Evolutionary conservation across 2,329 filamentous ascomycete genomes (phyloP), one percentile per base, ranked within the genome.

Genomic region (Harringtonia lauricola): DNA sequence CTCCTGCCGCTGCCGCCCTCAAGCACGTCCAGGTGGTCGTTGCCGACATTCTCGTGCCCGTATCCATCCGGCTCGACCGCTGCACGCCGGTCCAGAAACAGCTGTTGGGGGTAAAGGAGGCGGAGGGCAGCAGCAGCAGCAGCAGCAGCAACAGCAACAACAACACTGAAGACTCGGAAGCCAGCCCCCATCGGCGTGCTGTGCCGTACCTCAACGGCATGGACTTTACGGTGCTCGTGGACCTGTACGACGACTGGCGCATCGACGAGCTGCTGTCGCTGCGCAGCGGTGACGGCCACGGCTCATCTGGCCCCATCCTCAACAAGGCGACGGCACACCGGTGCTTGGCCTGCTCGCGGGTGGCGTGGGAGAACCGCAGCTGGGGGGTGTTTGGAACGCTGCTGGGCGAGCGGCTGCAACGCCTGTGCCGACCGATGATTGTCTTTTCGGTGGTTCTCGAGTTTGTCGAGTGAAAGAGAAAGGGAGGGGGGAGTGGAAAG

Each of bases 221-320:
- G 33, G 50, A 51, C 30, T 46, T 49, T 17, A 41, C 45, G n/a
- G 36, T 43, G 17, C 43, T 51, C 1, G 50, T 47, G 7, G 45
- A 43, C 30, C 42, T 52, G 7, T 45, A 52, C 44, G 49, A 52
- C 31, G 42, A 49, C 45, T 26, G 31, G 44, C 47, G 50, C n/a
- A 47, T 52, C 26, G 44, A 44, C n/a, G 50, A 52, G 41, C n/a
- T 52, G 3, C 36, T 52, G 10, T 47, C 47, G n/a, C 40, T 52
- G 39, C 24, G 24, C 7, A 26, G 21, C 7, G 33, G 6, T n/a
- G n/a, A 18, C 14, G 15, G 14, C 33, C 4, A 7, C 4, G 14
- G 3, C 36, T 12, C 4, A 15, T 10, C 36, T 7, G 22, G 30
- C 14, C n/a, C 17, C 1, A 17, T 34, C 10, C 8, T 47, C 15